phyloP scores from a whole-genome alignment of 208 protist genomes.

The Trypanosoma cruzi region DNA sequence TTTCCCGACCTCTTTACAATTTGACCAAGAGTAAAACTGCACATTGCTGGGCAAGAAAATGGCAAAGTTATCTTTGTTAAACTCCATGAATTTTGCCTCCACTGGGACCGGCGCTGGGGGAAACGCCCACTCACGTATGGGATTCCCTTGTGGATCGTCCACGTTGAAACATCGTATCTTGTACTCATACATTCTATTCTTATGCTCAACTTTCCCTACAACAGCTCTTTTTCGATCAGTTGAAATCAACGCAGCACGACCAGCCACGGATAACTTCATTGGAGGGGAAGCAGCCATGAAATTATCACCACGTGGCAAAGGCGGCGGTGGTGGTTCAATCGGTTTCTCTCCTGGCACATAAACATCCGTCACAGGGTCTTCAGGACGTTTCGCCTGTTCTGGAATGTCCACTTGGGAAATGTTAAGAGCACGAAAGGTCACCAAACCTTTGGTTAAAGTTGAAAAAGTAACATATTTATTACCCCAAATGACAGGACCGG shows the following conservation, averaged over 20 bases:
- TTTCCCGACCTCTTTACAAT: slow-evolving; percentile 6
- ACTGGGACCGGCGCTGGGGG: neutral
- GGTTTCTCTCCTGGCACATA: slow-evolving; percentile 23
- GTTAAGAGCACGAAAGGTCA: slow-evolving; percentile 21
- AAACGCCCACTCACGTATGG: slow-evolving; percentile 16
- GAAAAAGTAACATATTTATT: slow-evolving; percentile 20
- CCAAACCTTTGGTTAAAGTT: neutral
- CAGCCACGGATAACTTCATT: slow-evolving; percentile 20
- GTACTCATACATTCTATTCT: neutral
- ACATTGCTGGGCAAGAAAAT: neutral
- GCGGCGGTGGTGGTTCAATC: slow-evolving; percentile 10
- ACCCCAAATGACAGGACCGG: slow-evolving; percentile 22
- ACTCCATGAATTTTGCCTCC: slow-evolving; percentile 6
- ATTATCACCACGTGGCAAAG: slow-evolving; percentile 23
- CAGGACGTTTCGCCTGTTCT: slow-evolving; percentile 1
- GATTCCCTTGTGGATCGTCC: slow-evolving; percentile 4
- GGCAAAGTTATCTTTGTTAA: slow-evolving; percentile 17
- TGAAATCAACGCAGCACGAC: slow-evolving; percentile 20
- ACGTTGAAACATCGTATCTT: slow-evolving; percentile 9
- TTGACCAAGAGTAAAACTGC: slow-evolving; percentile 24
- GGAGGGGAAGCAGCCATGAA: slow-evolving; percentile 14
- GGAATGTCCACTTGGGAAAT: slow-evolving; percentile 9
- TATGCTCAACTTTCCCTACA: neutral
- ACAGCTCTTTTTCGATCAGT: neutral
- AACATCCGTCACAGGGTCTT: slow-evolving; percentile 7